Evolutionary conservation across 1,139 yeast species (phyloP), one percentile per base, ranked within the genome.

Genomic region (Casaregolazyma suthepensis): DNA sequence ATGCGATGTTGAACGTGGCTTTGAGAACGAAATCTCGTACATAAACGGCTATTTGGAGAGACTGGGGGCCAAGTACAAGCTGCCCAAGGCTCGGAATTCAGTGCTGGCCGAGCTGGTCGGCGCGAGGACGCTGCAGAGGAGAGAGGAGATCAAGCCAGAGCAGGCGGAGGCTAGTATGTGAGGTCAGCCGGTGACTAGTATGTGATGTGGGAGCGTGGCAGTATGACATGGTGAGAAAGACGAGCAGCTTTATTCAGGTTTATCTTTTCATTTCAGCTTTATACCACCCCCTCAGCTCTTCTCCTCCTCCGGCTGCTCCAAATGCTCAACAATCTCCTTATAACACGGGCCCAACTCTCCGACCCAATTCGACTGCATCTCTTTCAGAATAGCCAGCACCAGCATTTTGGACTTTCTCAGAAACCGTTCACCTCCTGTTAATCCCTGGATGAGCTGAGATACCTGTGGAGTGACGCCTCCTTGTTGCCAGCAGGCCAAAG

Each of bases 1-100:
- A 62, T 89, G 87, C 60, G 98, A 91, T 63, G 76, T 86, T 1
- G 67, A 80, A 47, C 46, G 52, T 3, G 72, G 81, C 52, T 76
- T 82, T 58, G 75, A 74, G 23, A 85, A 95, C 0, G 99, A 91
- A 65, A 79, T 91, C 31, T 85, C 84, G 56, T 85, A 79, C 67
- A 83, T 91, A 56, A 91, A 89, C 64, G 96, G 96, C 2, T 83
- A 80, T 63, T 74, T 90, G 15, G 79, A 76, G 5, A 66, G 62
- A 13, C 69, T 83, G 54, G 96, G 87, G 0, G 60, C 65, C 20
- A 67, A 71, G 50, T 72, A 75, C 57, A 64, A 68, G 1, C 59
- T 75, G 1, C 61, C 71, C 1, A 74, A 83, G 1, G 76, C 77
- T 1, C 68, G 75, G 47, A 86, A 86, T 67, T 64, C 65, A 46